Evolutionary conservation across 2,329 filamentous ascomycete species (phyloP), one percentile per base, ranked within the genome.

Genomic region (Cladophialophora chaetospira): DNA sequence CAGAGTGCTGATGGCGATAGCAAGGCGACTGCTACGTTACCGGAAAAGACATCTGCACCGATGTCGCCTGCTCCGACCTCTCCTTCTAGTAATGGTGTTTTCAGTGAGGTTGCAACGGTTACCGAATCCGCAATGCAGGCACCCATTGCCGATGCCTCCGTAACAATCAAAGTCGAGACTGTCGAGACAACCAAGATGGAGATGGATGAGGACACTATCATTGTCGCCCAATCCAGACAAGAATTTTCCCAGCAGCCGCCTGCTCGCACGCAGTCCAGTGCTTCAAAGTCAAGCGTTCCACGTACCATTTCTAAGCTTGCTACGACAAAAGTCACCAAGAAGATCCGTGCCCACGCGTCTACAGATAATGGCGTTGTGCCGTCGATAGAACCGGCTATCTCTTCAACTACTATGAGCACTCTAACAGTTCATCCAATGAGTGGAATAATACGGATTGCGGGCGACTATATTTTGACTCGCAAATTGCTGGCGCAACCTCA

Each of bases 391-490:
- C 55, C 62, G 8, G 51, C n/a, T 11, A 63, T 35, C n/a, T 61
- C 55, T 13, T 53, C 65, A 21, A 33, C 51, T 25, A 62, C 58
- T 13, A 48, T 57, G n/a, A 40, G 53, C 11, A 51, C 33, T 8
- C 47, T 63, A 17, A 61, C 61, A 2, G 63, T 65, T 21, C 58
- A 62, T 33, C 59, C 63, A 6, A 44, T 62, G 11, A 62, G 76
- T 3, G 64, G 74, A 28, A 66, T 68, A 19, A 66, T 69, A 42
- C 86, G 89, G 28, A 75, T 77, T 0, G 87, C 87, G 0, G 88
- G 89, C 1, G 89, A 94, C 72, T 97, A 97, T 73, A 87, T 89
- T 26, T 84, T 93, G 17, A 96, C 91, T 0, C 81, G 85, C 0
- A 79, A 87, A 10, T 80, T 97, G 0, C 83, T 97, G 0, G 85